phyloP scores from a whole-genome alignment of 306 rosid species.

The Glycine tomentella region DNA sequence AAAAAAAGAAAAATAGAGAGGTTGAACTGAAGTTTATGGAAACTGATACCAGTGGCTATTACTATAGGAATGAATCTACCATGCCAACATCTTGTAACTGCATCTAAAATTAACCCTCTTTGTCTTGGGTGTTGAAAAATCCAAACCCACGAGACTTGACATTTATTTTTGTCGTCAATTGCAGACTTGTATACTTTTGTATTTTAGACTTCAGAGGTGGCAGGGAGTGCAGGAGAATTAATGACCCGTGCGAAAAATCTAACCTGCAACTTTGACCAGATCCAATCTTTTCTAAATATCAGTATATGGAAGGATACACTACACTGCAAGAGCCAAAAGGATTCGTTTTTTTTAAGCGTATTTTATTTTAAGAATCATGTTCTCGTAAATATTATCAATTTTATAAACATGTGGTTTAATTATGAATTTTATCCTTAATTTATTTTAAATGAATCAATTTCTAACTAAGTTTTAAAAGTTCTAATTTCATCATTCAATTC shows the following conservation, averaged over 20 bases:
- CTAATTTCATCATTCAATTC: no score
- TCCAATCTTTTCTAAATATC: not conserved
- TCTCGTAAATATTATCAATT: no score
- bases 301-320: not conserved
- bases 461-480: no score
- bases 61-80: not conserved
- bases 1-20: no score
- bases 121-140: not conserved
- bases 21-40: no score
- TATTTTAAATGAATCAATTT: no score
- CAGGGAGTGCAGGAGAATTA: not conserved
- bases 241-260: not conserved
- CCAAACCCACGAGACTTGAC: not conserved
- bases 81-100: not conserved
- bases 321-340: not conserved
- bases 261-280: slow-evolving; percentile 16
- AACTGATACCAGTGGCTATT: no score
- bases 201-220: not conserved
- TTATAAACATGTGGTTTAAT: no score
- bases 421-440: no score
- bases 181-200: not conserved
- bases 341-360: not conserved
- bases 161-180: slow-evolving; percentile 5
- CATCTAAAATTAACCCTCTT: not conserved
- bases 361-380: no score